Conservation (phyloP, 2,329 filamentous ascomycete genomes). For the Colletotrichum sp. region DNA sequence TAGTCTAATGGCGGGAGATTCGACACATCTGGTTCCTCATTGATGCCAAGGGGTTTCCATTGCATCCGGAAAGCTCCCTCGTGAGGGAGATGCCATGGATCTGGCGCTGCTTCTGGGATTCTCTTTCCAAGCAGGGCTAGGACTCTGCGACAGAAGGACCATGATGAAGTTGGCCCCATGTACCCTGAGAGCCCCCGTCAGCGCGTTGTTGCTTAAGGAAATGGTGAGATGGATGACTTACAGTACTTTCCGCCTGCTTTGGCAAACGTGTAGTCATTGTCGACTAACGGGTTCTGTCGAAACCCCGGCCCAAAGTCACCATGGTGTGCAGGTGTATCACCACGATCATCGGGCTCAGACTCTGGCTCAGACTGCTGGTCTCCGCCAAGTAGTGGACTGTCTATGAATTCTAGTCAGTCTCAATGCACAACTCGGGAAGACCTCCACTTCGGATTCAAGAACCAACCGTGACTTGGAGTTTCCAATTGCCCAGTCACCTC, state of each 20-base stretch:
- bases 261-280: slow-evolving; percentile 35
- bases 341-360: not conserved
- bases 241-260: slow-evolving; percentile 34
- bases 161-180: slow-evolving; percentile 39
- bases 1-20: slow-evolving; percentile 30
- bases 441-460: not conserved
- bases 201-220: not conserved
- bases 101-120: slow-evolving; percentile 34
- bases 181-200: slow-evolving; percentile 28
- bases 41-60: slow-evolving; percentile 29
- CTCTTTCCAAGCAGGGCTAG: slow-evolving; percentile 34
- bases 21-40: slow-evolving; percentile 29
- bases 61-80: slow-evolving; percentile 31
- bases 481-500: not conserved
- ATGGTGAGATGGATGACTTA: slow-evolving; percentile 16
- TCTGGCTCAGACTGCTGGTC: slow-evolving; percentile 3
- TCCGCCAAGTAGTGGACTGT: not conserved
- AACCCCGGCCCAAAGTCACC: slow-evolving; percentile 14
- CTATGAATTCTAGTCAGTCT: not conserved
- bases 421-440: not conserved
- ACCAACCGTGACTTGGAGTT: slow-evolving; percentile 8
- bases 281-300: slow-evolving; percentile 33
- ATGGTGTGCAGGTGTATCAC: not conserved
- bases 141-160: slow-evolving; percentile 39
- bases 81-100: slow-evolving; percentile 35